phyloP scores from a whole-genome alignment of 1,139 yeast species.

The Blastobotrys capitulatus region DNA sequence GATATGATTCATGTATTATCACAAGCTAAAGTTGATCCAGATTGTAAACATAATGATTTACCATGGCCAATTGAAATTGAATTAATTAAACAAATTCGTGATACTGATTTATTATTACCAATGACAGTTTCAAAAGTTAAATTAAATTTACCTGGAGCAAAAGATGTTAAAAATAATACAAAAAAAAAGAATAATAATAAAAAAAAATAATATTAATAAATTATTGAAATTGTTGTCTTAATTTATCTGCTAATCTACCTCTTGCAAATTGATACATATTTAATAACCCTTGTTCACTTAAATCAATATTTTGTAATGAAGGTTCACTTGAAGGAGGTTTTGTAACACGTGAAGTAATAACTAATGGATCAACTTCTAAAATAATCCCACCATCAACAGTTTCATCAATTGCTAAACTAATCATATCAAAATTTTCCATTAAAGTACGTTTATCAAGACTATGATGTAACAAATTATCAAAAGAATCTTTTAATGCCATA shows the following conservation, averaged over 20 bases:
- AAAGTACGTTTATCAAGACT: conserved; percentile 75
- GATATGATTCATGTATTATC: conserved; percentile 61
- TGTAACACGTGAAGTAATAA: conserved; percentile 85
- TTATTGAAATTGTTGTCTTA: conserved; percentile 51
- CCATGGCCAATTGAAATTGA: conserved; percentile 75
- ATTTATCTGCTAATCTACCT: conserved; percentile 77
- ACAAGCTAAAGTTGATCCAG: conserved; percentile 49
- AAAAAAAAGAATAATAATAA: conserved; percentile 15
- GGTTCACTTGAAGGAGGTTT: conserved; percentile 68
- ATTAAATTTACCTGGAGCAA: conserved; percentile 28
- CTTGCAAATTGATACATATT: conserved; percentile 89
- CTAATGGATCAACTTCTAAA: conserved; percentile 81
- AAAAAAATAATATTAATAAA: background rate
- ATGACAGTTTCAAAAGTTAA: conserved; percentile 46
- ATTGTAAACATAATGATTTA: conserved; percentile 43
- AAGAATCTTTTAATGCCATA: conserved; percentile 71
- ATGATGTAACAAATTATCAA: conserved; percentile 68
- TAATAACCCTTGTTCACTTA: conserved; percentile 80
- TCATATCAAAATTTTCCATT: conserved; percentile 79
- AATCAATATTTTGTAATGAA: conserved; percentile 62
- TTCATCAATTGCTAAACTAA: conserved; percentile 84
- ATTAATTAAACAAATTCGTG: conserved; percentile 50
- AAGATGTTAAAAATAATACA: conserved; percentile 7
- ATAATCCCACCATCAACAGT: conserved; percentile 81
- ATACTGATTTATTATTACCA: conserved; percentile 47